Percentiles rank a stretch among this genome's conserved stretches.
Conservation (phyloP, 805 yeast species). For the Yarrowia bubula region DNA sequence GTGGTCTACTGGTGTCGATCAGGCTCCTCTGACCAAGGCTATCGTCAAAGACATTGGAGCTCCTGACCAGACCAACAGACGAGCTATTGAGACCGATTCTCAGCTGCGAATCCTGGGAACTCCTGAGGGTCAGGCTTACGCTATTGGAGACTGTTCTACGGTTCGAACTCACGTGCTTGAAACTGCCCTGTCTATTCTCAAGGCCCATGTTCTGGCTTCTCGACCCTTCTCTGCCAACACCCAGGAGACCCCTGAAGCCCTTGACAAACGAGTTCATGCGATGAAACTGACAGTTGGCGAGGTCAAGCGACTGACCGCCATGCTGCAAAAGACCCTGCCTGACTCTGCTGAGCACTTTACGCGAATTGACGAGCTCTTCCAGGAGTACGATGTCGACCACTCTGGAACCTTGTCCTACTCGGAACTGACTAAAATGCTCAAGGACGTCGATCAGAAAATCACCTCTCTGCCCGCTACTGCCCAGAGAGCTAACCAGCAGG, state of each 20-base stretch:
- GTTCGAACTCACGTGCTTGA: slow-evolving; percentile 49
- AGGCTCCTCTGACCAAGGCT: slow-evolving; percentile 57
- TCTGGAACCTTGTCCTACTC: slow-evolving; percentile 53
- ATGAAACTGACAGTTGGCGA: slow-evolving; percentile 50
- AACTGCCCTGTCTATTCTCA: slow-evolving; percentile 54
- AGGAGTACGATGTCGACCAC: slow-evolving; percentile 49
- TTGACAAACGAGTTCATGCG: slow-evolving; percentile 40
- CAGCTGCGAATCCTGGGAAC: slow-evolving; percentile 68
- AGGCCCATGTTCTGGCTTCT: slow-evolving; percentile 33
- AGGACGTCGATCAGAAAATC: slow-evolving; percentile 58
- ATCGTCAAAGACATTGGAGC: slow-evolving; percentile 49
- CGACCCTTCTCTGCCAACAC: slow-evolving; percentile 31
- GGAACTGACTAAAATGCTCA: slow-evolving; percentile 51
- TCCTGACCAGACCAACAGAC: slow-evolving; percentile 54
- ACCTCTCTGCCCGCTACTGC: slow-evolving; percentile 73
- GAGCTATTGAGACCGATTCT: slow-evolving; percentile 77
- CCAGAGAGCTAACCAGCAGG: slow-evolving; percentile 72
- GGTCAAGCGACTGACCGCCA: slow-evolving; percentile 48
- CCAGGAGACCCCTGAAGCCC: slow-evolving; percentile 48
- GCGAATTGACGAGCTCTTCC: slow-evolving; percentile 50
- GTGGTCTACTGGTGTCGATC: slow-evolving; percentile 77
- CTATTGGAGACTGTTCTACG: slow-evolving; percentile 71
- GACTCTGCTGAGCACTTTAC: slow-evolving; percentile 56
- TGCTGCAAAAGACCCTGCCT: slow-evolving; percentile 54
- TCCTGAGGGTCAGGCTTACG: slow-evolving; percentile 64